phyloP scores from a whole-genome alignment of 2,329 filamentous ascomycete genomes.

The Penicillium brevicompactum region DNA sequence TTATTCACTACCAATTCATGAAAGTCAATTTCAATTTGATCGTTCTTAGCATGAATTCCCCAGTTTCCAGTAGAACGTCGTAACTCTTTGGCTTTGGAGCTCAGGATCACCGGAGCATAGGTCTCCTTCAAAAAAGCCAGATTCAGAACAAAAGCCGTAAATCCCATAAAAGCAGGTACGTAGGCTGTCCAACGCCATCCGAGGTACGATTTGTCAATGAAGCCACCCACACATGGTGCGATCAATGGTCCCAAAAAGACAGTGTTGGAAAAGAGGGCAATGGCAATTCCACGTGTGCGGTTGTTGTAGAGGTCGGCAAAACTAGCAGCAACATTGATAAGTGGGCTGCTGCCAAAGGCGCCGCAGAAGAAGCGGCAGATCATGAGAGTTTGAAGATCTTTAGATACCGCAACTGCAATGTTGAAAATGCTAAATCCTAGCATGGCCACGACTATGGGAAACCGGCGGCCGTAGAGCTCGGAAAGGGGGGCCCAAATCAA shows the following conservation, averaged over 20 bases:
- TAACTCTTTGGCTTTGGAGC: neutral
- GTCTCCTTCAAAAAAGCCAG: neutral
- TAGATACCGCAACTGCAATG: slow-evolving; percentile 47
- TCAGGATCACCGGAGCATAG: neutral
- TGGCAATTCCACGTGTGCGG: slow-evolving; percentile 41
- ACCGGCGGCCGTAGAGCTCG: slow-evolving; percentile 50
- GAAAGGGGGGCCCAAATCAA: slow-evolving; percentile 45
- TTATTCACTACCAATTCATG: too few relatives aligned
- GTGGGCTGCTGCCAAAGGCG: slow-evolving; percentile 47
- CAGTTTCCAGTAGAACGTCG: neutral
- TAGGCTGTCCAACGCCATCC: slow-evolving; percentile 41
- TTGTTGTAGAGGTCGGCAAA: slow-evolving; percentile 48
- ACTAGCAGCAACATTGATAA: slow-evolving; percentile 47
- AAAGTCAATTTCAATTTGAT: too few relatives aligned
- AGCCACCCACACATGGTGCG: slow-evolving; percentile 47
- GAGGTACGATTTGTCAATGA: slow-evolving; percentile 32
- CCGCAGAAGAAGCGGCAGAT: slow-evolving; percentile 50
- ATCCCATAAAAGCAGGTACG: slow-evolving; percentile 45
- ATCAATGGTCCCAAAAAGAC: slow-evolving; percentile 46
- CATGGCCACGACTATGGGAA: slow-evolving; percentile 48
- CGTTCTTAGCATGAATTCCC: too few relatives aligned
- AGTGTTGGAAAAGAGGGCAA: slow-evolving; percentile 43
- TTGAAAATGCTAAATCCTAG: slow-evolving; percentile 48
- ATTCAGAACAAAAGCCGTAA: slow-evolving; percentile 20
- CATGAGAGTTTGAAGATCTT: slow-evolving; percentile 39